Percentiles rank a stretch among this genome's conserved stretches.
These are phyloP conservation scores for Wickerhamiella sorbophila DNA, from an alignment of 805 yeast species.

Conservation along the genomic window DNA sequence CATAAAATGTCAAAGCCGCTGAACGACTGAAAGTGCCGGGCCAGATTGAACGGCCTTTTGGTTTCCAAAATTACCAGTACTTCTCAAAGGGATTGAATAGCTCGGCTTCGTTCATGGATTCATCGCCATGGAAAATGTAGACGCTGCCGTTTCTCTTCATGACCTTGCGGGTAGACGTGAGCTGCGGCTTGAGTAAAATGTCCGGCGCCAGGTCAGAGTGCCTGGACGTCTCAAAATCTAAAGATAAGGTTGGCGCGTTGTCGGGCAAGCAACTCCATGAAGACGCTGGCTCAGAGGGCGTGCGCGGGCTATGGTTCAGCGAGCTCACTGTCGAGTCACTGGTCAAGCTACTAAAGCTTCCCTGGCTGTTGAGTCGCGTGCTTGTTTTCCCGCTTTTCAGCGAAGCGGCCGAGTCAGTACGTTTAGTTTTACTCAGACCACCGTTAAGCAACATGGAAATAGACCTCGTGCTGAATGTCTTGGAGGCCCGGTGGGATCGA, in stretches of 20 bases:
- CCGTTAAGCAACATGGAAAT: not conserved
- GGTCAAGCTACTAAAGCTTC: not conserved
- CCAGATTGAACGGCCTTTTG: too few relatives aligned
- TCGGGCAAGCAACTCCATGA: not conserved
- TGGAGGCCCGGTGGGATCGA: too few relatives aligned
- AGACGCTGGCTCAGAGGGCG: not conserved
- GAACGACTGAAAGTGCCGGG: too few relatives aligned
- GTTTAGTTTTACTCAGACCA: not conserved
- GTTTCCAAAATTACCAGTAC: too few relatives aligned
- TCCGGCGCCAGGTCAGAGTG: not conserved
- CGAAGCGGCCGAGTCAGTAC: not conserved
- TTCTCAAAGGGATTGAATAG: slow-evolving; percentile 15
- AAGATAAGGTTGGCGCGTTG: not conserved
- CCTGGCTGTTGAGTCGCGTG: not conserved
- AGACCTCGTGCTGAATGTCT: not conserved
- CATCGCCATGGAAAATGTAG: slow-evolving; percentile 13
- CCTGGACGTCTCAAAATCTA: not conserved
- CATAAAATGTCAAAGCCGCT: too few relatives aligned
- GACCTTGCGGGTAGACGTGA: not conserved
- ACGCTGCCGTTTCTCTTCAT: slow-evolving; percentile 12
- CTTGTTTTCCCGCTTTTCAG: not conserved
- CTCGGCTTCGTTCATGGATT: slow-evolving; percentile 9
- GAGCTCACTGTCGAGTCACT: not conserved
- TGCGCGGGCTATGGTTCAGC: not conserved
- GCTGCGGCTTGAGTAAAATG: not conserved